Evolutionary conservation across 2,329 filamentous ascomycete species (phyloP).

Genomic region (Colletotrichum chlorophyti): DNA sequence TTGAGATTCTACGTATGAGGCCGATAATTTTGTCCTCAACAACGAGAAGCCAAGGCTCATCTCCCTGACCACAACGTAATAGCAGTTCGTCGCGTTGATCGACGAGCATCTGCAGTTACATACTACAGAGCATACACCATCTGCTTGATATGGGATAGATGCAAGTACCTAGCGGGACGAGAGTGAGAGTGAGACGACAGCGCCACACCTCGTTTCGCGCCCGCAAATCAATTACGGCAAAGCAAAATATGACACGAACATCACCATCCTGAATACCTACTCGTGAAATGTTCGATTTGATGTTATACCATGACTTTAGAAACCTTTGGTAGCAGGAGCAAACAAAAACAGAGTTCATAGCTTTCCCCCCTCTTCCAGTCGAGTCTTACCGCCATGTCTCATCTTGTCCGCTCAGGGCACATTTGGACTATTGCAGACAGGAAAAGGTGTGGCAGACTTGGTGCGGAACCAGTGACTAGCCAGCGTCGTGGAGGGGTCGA

Average conservation of each 20-base stretch:
- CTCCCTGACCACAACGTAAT: neutral
- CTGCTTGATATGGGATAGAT: neutral
- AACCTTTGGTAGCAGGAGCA: too few relatives aligned
- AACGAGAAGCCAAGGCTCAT: neutral
- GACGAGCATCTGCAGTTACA: too few relatives aligned
- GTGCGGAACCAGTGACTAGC: conserved; percentile 6
- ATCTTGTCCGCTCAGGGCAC: conserved; percentile 23
- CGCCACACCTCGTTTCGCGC: neutral
- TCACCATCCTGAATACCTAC: neutral
- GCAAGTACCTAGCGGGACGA: conserved; percentile 3
- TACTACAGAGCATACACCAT: too few relatives aligned
- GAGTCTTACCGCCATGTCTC: conserved; percentile 26
- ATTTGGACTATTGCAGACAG: conserved; percentile 18
- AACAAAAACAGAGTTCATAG: conserved; percentile 25
- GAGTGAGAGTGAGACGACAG: neutral
- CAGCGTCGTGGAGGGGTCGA: conserved; percentile 13
- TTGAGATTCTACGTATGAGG: conserved; percentile 2
- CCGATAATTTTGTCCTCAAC: neutral
- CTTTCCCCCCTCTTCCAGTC: conserved; percentile 10
- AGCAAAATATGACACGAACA: conserved; percentile 13
- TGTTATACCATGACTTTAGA: too few relatives aligned
- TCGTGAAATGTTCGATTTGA: too few relatives aligned
- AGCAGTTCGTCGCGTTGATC: neutral
- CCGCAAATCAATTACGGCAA: neutral
- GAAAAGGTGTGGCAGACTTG: conserved; percentile 20